phyloP scores from a whole-genome alignment of 495 filamentous ascomycete species.

The Bryoglossum gracile region DNA sequence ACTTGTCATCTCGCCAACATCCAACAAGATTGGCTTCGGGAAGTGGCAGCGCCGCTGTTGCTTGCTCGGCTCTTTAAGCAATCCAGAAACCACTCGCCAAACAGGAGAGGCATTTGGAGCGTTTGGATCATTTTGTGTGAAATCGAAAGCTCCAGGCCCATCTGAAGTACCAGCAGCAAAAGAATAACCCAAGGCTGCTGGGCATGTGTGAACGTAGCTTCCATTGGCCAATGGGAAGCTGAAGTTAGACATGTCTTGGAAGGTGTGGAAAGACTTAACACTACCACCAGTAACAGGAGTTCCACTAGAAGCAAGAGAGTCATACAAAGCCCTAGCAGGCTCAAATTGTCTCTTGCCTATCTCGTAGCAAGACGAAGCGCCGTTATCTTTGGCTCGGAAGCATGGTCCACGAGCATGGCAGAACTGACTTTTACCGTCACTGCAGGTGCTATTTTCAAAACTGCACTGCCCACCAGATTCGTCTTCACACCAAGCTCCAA shows the following conservation, averaged over 20 bases:
- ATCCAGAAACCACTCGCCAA: conserved; percentile 68
- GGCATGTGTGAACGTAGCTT: conserved; percentile 64
- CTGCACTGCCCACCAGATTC: conserved; percentile 60
- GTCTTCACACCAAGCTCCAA: conserved; percentile 80
- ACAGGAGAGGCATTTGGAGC: conserved; percentile 71
- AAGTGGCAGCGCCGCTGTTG: conserved; percentile 72
- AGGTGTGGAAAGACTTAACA: conserved; percentile 69
- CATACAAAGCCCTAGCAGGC: conserved; percentile 57
- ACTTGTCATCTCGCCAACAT: conserved; percentile 70
- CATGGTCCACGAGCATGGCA: conserved; percentile 85
- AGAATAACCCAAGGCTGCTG: conserved; percentile 87
- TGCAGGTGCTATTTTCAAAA: conserved; percentile 75
- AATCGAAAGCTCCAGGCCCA: conserved; percentile 88
- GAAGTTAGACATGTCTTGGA: conserved; percentile 67
- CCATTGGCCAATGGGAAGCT: conserved; percentile 71
- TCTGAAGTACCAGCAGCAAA: conserved; percentile 95
- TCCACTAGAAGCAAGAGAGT: conserved; percentile 40
- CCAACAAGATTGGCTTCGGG: conserved; percentile 82
- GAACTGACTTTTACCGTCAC: conserved; percentile 57
- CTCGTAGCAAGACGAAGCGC: conserved; percentile 73
- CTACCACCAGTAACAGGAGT: conserved; percentile 48
- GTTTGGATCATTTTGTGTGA: conserved; percentile 76
- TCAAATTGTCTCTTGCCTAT: conserved; percentile 68
- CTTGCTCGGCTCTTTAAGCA: conserved; percentile 63
- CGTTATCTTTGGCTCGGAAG: conserved; percentile 62